Percentiles rank a stretch among this genome's conserved stretches.
Conservation (phyloP, 306 rosid species). For the Psophocarpus tetragonolobus region DNA sequence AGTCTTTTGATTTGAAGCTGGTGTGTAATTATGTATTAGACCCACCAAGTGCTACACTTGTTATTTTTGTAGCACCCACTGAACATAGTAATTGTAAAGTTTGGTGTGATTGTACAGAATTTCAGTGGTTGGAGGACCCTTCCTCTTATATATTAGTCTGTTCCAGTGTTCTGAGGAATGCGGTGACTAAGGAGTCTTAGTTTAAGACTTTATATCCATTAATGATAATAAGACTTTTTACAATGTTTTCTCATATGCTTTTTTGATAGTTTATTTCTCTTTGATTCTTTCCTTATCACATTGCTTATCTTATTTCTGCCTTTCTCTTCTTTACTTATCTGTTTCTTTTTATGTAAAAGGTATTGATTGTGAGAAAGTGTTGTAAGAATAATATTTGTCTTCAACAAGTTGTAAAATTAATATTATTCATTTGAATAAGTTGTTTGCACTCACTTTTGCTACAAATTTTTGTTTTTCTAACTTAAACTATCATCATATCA, state of each 20-base stretch:
- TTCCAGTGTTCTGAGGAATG: slow-evolving; percentile 1
- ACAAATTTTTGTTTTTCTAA: neutral
- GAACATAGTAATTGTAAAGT: neutral
- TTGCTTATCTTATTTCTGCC: neutral
- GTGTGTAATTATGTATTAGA: neutral
- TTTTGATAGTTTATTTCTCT: neutral
- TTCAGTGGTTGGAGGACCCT: slow-evolving; percentile 8
- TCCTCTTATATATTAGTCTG: neutral
- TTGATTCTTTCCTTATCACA: neutral
- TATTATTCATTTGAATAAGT: neutral
- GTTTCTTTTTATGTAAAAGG: neutral
- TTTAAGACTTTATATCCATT: neutral
- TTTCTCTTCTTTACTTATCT: neutral
- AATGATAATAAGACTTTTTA: neutral
- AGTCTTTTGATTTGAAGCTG: neutral
- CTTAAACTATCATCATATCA: neutral
- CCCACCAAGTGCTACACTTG: slow-evolving; percentile 16
- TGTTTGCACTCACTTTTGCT: neutral
- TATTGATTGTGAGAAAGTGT: neutral
- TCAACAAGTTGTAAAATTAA: neutral
- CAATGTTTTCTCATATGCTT: neutral
- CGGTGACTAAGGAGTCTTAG: neutral
- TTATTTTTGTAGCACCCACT: neutral
- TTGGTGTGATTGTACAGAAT: slow-evolving; percentile 19
- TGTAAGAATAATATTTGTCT: neutral